Conservation (phyloP, 192 early-diverging fungal species). For the Glomus cerebriforme region DNA sequence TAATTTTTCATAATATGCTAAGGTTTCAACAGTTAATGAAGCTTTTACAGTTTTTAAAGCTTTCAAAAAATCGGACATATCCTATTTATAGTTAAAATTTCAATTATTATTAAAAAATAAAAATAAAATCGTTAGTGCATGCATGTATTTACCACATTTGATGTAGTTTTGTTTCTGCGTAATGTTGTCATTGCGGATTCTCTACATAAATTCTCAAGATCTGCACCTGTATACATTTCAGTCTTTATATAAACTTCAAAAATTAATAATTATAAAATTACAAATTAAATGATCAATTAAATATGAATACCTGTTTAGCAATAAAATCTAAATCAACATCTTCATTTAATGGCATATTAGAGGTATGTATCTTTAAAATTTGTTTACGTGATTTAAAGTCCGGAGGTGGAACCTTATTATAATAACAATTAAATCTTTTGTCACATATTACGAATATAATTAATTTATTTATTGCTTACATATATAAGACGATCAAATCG, state of each 20-base stretch:
- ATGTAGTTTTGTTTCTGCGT: constrained; percentile 17
- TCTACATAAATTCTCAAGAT: constrained; percentile 57
- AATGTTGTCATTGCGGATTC: constrained; percentile 55
- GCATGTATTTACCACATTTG: constrained; percentile 32
- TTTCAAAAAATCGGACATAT: constrained; percentile 54
- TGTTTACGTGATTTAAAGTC: constrained; percentile 50
- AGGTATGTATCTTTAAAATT: constrained; percentile 53
- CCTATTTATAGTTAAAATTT: no score
- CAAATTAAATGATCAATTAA: neutral
- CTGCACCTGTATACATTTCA: constrained; percentile 54
- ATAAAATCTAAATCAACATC: constrained; percentile 54
- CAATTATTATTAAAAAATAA: neutral
- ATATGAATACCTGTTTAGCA: constrained; percentile 43
- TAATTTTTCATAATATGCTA: constrained; percentile 56
- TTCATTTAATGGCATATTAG: constrained; percentile 49
- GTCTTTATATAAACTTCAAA: constrained; percentile 41
- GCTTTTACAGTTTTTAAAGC: constrained; percentile 60
- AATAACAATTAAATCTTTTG: neutral
- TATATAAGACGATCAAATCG: constrained; percentile 82
- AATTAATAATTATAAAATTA: neutral
- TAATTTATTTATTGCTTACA: constrained; percentile 42
- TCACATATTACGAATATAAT: neutral
- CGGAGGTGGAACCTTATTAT: constrained; percentile 53
- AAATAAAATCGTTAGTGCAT: neutral
- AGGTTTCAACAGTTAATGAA: constrained; percentile 62